Base-by-base conservation (phyloP, 371 early-diverging fungal genomes). In the Haplosporangium sp. region DNA sequence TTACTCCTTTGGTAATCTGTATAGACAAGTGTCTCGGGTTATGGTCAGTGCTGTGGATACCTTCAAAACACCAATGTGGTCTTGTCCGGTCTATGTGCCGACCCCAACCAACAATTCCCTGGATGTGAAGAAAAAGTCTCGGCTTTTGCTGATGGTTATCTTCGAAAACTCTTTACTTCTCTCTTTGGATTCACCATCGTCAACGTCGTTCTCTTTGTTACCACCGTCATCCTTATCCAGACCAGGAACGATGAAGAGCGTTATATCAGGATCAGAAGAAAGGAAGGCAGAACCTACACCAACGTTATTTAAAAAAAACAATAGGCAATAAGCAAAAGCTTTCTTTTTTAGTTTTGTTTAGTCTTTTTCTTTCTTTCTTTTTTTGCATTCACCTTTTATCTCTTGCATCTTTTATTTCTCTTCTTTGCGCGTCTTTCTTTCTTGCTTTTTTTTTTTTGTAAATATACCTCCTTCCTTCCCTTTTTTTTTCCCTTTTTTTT, bases 241-340 rank as follows among this genome's bases (percentile, higher is more conserved):
- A 77, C 83, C 35, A 72, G 79, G 47, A 84, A 84, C 65, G 85
- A 83, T 35, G 85, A 84, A 57, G 82, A 84, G 53, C 83, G 85
- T n/a, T 84, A 83, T 56, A 71, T 72, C 38, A 72, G 83, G 17
- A 84, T 84, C 57, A 74, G 79, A 42, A 76, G 66, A 52, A 84
- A 84, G 65, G 67, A 84, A 40, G 76, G 81, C 61, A 63, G 77
- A 47, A 71, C 70, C 40, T 76, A 77, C 44, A 64, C 60, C 13
- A 69, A 75, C 19, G 60, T 61, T 35, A 82, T 81, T 44, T 81
- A 81, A 56, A 52, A 20, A 34, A 65, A 52, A 50, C 17, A 63
- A 27, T 27, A 27, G 1, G 27, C 27, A 27, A 27, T 27, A 27
- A 27, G 27, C 27, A 27, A 27, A 27, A 27, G 27, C 27, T 27